These are phyloP conservation scores for Tricholoma matsutake DNA, from an alignment of 768 basidiomycete genomes.

Conservation along the genomic window DNA sequence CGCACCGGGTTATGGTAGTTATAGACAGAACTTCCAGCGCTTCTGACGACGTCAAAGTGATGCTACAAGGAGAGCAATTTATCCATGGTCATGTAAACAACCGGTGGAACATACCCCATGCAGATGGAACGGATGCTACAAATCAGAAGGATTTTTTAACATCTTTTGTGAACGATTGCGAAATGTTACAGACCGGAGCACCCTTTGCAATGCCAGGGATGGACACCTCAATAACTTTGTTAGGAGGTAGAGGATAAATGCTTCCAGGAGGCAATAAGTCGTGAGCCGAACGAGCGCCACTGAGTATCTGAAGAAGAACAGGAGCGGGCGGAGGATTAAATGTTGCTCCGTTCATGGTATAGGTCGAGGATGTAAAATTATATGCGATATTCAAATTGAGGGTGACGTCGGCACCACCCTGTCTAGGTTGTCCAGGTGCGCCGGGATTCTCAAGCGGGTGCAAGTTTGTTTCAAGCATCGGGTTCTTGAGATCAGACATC, in stretches of 20 bases:
- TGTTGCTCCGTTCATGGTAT: conserved; percentile 26
- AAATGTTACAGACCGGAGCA: conserved; percentile 9
- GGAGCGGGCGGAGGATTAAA: conserved; percentile 34
- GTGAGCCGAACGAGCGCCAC: conserved; percentile 31
- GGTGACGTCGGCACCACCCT: conserved; percentile 28
- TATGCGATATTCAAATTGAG: conserved; percentile 15
- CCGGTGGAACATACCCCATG: conserved; percentile 40
- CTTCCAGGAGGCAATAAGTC: conserved; percentile 24
- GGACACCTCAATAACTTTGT: conserved; percentile 36
- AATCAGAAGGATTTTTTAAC: not conserved
- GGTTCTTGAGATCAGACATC: conserved; percentile 3
- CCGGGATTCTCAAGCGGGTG: conserved; percentile 17
- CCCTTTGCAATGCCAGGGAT: conserved; percentile 24
- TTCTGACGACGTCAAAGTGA: conserved; percentile 40
- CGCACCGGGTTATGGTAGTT: conserved; percentile 51
- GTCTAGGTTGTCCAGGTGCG: conserved; percentile 30
- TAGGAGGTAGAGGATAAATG: conserved; percentile 30
- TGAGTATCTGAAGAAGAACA: conserved; percentile 40
- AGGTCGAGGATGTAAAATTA: conserved; percentile 14
- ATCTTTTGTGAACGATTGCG: no score
- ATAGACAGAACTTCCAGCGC: conserved; percentile 33
- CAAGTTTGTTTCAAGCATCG: conserved; percentile 10
- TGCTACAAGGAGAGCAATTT: no score
- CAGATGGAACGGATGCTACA: conserved; percentile 45
- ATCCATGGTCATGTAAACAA: no score